phyloP scores from a whole-genome alignment of 352 stramenopile genomes.

The Phytophthora foliorum region DNA sequence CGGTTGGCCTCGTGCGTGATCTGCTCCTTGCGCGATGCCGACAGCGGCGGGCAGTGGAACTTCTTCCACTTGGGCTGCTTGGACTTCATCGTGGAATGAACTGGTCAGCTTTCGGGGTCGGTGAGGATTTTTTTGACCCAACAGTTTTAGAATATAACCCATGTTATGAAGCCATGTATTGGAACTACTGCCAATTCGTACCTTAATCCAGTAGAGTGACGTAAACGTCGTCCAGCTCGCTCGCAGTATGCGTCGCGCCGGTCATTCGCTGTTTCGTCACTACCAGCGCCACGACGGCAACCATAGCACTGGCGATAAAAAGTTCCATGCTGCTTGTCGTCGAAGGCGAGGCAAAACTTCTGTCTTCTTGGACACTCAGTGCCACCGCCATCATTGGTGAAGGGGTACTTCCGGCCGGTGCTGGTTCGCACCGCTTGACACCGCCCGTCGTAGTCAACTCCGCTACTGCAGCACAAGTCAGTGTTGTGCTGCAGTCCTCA shows the following conservation, averaged over 20 bases:
- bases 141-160: neutral
- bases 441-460: constrained; percentile 2
- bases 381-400: neutral
- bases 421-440: constrained; percentile 19
- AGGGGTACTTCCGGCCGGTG: neutral
- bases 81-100: constrained; percentile 44
- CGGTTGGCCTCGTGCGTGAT: constrained; percentile 79
- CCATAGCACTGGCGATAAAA: constrained; percentile 10
- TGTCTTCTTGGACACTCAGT: constrained; percentile 6
- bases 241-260: too few species aligned
- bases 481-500: constrained; percentile 4
- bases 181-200: too few species aligned
- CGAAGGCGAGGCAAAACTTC: neutral
- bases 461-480: constrained; percentile 4
- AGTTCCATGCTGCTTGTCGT: constrained; percentile 1
- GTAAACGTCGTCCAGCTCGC: constrained; percentile 1
- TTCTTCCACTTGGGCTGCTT: constrained; percentile 78
- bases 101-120: neutral
- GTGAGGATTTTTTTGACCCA: neutral
- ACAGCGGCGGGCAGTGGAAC: constrained; percentile 81
- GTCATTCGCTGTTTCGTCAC: constrained; percentile 7
- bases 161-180: too few species aligned
- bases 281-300: constrained; percentile 16
- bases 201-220: too few species aligned
- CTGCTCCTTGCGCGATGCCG: constrained; percentile 62